Evolutionary conservation across 2,329 filamentous ascomycete genomes (phyloP).

Genomic region (Diaporthe sp.): DNA sequence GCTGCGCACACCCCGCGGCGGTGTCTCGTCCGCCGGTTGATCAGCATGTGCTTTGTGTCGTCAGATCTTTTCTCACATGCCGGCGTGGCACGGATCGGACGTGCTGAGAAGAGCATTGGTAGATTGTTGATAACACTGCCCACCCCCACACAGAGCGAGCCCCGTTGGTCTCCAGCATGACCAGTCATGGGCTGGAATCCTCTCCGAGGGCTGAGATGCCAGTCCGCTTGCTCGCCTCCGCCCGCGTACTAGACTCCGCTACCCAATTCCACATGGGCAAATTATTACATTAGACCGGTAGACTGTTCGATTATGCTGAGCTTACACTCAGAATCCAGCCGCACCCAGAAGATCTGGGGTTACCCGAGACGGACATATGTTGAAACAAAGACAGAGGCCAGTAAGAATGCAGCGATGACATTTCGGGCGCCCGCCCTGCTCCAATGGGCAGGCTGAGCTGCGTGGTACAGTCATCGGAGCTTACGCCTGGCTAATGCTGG

Average conservation of each 20-base stretch:
- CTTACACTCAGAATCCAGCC: constrained; percentile 13
- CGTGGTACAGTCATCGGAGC: constrained; percentile 24
- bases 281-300: not conserved
- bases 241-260: not conserved
- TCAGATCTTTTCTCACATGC: constrained; percentile 11
- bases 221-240: constrained; percentile 13
- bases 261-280: not conserved
- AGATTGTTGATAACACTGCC: not conserved
- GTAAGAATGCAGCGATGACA: constrained; percentile 14
- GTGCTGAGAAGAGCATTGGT: not conserved
- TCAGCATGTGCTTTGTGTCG: not conserved
- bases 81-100: constrained; percentile 1
- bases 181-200: not conserved
- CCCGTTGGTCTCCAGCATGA: not conserved
- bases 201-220: constrained; percentile 10
- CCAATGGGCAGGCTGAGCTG: constrained; percentile 26
- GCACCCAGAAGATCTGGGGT: constrained; percentile 22
- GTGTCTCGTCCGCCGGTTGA: not conserved
- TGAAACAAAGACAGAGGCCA: constrained; percentile 15
- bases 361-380: constrained; percentile 34
- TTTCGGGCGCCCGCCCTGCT: constrained; percentile 24
- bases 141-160: not conserved
- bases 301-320: not conserved
- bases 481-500: constrained; percentile 17
- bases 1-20: not conserved